Evolutionary conservation across 495 filamentous ascomycete species (phyloP).

Genomic region (Hypoxylon perforatum): DNA sequence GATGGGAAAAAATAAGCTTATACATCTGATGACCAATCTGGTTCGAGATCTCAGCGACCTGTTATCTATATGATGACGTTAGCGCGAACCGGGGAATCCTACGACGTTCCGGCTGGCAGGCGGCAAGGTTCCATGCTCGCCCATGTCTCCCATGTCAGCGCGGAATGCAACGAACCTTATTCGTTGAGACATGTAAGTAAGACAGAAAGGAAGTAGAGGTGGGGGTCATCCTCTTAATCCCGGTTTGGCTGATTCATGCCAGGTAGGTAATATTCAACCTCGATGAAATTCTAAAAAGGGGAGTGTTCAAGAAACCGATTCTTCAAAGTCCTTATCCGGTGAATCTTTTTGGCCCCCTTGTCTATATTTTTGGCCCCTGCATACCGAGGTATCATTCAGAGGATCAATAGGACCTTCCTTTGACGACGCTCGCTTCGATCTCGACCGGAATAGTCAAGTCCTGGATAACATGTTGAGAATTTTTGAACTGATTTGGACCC

Average conservation of each 20-base stretch:
- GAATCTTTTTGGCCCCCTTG: neutral
- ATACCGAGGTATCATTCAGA: neutral
- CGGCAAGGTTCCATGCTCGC: neutral
- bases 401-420: neutral
- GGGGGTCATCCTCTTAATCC: neutral
- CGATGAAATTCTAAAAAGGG: neutral
- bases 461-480: neutral
- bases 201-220: neutral
- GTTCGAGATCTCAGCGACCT: neutral
- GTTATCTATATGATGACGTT: neutral
- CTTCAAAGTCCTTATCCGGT: neutral
- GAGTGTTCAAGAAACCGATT: neutral
- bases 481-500: neutral
- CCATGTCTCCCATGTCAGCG: neutral
- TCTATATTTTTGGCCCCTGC: neutral
- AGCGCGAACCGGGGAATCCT: constrained; percentile 1
- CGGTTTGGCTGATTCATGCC: neutral
- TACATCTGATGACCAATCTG: neutral
- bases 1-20: constrained; percentile 1
- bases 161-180: constrained; percentile 4
- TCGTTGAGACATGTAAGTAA: neutral
- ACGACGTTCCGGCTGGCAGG: neutral
- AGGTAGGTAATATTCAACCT: neutral
- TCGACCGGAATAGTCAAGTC: neutral
- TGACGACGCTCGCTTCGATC: neutral